Percentiles rank a stretch among this genome's conserved stretches.
Conservation (phyloP, 2,329 filamentous ascomycete genomes). For the Calonectria pauciramosa region DNA sequence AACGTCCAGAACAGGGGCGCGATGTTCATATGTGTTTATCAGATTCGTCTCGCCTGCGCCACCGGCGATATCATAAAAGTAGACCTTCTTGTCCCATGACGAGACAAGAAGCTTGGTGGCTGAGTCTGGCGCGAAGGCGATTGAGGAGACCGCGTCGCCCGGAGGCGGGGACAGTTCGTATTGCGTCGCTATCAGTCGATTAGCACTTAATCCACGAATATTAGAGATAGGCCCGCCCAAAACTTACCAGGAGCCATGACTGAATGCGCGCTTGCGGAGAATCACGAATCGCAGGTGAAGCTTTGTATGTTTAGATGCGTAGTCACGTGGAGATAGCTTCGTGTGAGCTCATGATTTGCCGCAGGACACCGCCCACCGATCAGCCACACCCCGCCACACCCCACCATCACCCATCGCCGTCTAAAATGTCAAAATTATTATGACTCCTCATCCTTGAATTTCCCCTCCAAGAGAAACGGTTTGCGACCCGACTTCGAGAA, state of each 20-base stretch:
- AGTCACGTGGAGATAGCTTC: conserved; percentile 53
- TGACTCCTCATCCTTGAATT: conserved; percentile 52
- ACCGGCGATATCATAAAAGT: conserved; percentile 84
- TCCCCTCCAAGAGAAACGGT: conserved; percentile 40
- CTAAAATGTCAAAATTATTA: conserved; percentile 62
- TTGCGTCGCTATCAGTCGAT: conserved; percentile 70
- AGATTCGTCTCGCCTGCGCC: conserved; percentile 69
- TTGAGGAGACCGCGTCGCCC: conserved; percentile 86
- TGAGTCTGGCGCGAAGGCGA: conserved; percentile 87
- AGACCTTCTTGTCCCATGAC: conserved; percentile 94
- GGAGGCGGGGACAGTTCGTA: conserved; percentile 88
- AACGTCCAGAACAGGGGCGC: conserved; percentile 89
- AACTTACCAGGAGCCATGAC: conserved; percentile 59
- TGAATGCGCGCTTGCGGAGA: conserved; percentile 30
- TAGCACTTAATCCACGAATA: conserved; percentile 22
- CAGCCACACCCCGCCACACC: conserved; percentile 57
- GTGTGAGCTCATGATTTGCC: conserved; percentile 46
- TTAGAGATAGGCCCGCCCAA: not conserved
- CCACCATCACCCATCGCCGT: conserved; percentile 54
- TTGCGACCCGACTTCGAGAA: conserved; percentile 39
- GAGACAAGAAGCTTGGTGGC: conserved; percentile 85
- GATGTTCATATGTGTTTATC: conserved; percentile 81
- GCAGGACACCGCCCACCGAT: conserved; percentile 43
- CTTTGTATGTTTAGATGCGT: conserved; percentile 52
- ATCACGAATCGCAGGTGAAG: conserved; percentile 38